phyloP scores from a whole-genome alignment of 192 early-diverging fungal species.

The Entomortierella parvispora region DNA sequence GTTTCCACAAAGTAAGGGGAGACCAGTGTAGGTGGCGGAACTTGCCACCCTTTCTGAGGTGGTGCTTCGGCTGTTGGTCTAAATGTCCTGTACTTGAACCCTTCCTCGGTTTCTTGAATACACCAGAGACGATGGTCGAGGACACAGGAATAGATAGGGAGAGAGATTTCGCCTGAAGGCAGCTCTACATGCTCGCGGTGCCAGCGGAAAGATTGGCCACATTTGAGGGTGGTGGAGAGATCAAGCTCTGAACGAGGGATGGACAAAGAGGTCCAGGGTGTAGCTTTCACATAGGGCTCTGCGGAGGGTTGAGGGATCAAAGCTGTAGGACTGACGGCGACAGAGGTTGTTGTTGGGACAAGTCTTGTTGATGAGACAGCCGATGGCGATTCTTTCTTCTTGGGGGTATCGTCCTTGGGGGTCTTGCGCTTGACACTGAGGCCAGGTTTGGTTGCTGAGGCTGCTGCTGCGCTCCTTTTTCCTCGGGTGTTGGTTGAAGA shows the following conservation, averaged over 20 bases:
- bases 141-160: slow-evolving; percentile 32
- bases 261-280: slow-evolving; percentile 15
- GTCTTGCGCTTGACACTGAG: neutral
- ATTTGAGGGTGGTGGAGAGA: slow-evolving; percentile 81
- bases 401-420: neutral
- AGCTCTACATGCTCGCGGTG: slow-evolving; percentile 60
- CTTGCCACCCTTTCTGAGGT: neutral
- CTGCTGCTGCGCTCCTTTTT: neutral
- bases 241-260: slow-evolving; percentile 73
- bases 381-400: neutral
- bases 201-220: slow-evolving; percentile 96
- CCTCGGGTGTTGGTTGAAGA: too few species aligned
- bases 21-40: neutral
- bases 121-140: slow-evolving; percentile 31
- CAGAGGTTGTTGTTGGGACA: too few species aligned
- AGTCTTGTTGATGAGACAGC: too few species aligned
- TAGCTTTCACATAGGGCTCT: slow-evolving; percentile 3
- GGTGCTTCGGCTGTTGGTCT: slow-evolving; percentile 28
- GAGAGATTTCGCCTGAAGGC: slow-evolving; percentile 67
- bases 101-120: slow-evolving; percentile 32
- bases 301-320: neutral
- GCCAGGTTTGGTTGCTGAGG: neutral
- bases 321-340: neutral
- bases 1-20: too few species aligned
- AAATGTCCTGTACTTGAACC: slow-evolving; percentile 57